Base-by-base conservation (phyloP, 108 stramenopile species). In the Hondaea fermentalgiana region DNA sequence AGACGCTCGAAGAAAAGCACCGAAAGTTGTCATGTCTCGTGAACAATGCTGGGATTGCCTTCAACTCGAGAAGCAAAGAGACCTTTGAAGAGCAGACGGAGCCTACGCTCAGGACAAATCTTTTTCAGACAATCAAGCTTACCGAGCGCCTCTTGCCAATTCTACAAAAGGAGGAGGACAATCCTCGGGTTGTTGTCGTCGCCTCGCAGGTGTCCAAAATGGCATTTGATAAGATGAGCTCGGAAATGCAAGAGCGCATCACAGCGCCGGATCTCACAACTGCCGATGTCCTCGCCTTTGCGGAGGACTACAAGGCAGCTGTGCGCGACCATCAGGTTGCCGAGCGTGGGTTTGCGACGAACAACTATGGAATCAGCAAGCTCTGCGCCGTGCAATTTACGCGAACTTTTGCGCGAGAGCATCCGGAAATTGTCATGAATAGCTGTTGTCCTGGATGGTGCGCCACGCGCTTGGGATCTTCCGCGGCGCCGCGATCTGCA, bases 321-420 rank as follows among this genome's bases (percentile, higher is more conserved):
- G 97, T 96, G 5, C 44, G 88, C 72, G 76, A 71, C 5, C 96
- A 95, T 3, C 91, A 59, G 12, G 93, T 96, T 89, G n/a, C 17
- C 12, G 87, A 91, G 49, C 87, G 93, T 23, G 96, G 97, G 14
- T 97, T 95, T 94, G 89, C 94, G 14, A 92, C 90, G 72, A 90
- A 91, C 43, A 96, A 95, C 88, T 96, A 97, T 88, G 97, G 97
- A 17, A 93, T 97, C 88, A 94, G 94, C 55, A 97, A 97, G 91
- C 91, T 96, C 10, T 95, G 93, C 10, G 87, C 96, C 43, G 95
- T 95, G 87, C 95, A 96, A 16, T 95, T 93, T 76, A 95, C 95
- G 42, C 93, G 92, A 88, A 90, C 96, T 3, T 93, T 92, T 88
- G 95, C 95, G n/a, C 90, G 95, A 14, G 89, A 94, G 60, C 92